Conservation (phyloP, 2,329 filamentous ascomycete genomes). For the Xylaria sp. region DNA sequence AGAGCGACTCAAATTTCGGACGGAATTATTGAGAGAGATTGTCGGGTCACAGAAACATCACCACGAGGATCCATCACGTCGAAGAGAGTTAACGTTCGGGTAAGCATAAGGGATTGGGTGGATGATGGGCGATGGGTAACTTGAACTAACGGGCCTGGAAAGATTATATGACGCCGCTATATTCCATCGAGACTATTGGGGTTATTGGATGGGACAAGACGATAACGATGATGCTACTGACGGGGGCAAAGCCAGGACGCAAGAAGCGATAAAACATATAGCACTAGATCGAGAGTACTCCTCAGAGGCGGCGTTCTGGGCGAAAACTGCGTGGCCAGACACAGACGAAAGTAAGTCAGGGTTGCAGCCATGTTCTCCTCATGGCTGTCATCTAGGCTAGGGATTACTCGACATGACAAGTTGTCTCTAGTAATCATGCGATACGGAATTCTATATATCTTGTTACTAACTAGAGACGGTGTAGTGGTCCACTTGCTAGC, state of each 20-base stretch:
- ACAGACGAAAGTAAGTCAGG: slow-evolving; percentile 18
- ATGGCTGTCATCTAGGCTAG: not conserved
- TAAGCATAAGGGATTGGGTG: slow-evolving; percentile 12
- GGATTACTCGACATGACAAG: not conserved
- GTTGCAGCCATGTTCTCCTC: not conserved
- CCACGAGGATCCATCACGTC: not conserved
- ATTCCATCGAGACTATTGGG: not conserved
- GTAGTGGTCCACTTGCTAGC: not conserved
- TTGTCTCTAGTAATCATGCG: not conserved
- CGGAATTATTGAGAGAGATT: slow-evolving; percentile 3
- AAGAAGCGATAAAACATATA: not conserved
- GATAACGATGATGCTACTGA: not conserved
- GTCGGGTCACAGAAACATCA: not conserved
- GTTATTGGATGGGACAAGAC: not conserved
- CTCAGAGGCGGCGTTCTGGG: not conserved
- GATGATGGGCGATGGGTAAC: not conserved
- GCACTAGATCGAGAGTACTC: not conserved
- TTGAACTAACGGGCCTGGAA: slow-evolving; percentile 7
- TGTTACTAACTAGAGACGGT: not conserved
- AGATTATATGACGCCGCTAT: slow-evolving; percentile 3
- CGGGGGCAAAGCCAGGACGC: not conserved
- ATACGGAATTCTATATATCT: not conserved
- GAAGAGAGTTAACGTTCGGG: slow-evolving; percentile 11
- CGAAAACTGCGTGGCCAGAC: not conserved
- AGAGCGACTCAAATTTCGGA: not conserved